These are phyloP conservation scores for Primulina huaijiensis DNA, from an alignment of 257 asterid species.

Conservation along the genomic window DNA sequence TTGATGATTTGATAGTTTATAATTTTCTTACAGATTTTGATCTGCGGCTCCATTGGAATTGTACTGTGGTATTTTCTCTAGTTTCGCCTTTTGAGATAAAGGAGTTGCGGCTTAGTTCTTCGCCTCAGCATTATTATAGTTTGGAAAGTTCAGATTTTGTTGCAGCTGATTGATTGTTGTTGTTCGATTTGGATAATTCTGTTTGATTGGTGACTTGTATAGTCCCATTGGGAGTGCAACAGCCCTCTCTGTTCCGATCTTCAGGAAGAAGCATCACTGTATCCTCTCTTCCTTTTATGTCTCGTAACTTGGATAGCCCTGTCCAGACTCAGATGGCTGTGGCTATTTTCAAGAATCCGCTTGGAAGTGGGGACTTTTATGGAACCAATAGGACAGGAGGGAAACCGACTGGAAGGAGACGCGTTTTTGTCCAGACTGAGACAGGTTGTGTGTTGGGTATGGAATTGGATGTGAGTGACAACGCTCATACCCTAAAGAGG, in stretches of 20 bases:
- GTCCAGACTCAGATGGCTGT: constrained; percentile 97
- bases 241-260: constrained; percentile 56
- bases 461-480: constrained; percentile 87
- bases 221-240: constrained; percentile 39
- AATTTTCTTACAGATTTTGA: constrained; percentile 38
- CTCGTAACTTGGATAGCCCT: constrained; percentile 83
- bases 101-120: constrained; percentile 19
- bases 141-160: constrained; percentile 23
- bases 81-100: constrained; percentile 14
- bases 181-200: constrained; percentile 22
- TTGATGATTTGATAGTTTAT: constrained; percentile 17
- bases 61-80: constrained; percentile 47
- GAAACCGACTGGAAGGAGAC: constrained; percentile 57
- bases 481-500: constrained; percentile 84
- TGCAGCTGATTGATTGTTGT: constrained; percentile 47
- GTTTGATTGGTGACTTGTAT: constrained; percentile 50
- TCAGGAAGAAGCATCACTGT: constrained; percentile 35
- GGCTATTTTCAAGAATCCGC: constrained; percentile 70
- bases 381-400: constrained; percentile 65
- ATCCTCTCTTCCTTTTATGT: constrained; percentile 54
- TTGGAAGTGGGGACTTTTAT: constrained; percentile 64
- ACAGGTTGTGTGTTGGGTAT: constrained; percentile 91
- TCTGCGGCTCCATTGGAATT: constrained; percentile 22
- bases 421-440: constrained; percentile 93
- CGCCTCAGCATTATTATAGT: constrained; percentile 15